Evolutionary conservation across 179 eudicot species (phyloP).

Genomic region (Beta lomatogona): DNA sequence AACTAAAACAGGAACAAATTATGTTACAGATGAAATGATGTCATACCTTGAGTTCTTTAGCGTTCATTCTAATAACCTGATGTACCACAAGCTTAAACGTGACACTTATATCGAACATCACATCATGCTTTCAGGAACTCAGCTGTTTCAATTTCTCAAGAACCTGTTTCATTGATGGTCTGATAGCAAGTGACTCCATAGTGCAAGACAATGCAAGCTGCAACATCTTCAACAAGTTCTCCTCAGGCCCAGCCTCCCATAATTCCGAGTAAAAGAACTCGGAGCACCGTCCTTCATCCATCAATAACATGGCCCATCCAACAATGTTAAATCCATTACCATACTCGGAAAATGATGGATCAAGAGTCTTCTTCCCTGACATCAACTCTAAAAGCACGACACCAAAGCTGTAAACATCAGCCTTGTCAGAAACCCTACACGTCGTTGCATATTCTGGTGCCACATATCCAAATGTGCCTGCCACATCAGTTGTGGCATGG

Average conservation of each 20-base stretch:
- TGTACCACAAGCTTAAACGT: neutral
- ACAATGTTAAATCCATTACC: slow-evolving; percentile 63
- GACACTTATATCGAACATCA: neutral
- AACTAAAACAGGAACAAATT: neutral
- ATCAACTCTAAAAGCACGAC: slow-evolving; percentile 58
- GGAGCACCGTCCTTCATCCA: slow-evolving; percentile 42
- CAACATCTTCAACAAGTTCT: slow-evolving; percentile 49
- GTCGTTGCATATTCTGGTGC: slow-evolving; percentile 69
- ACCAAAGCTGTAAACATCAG: slow-evolving; percentile 68
- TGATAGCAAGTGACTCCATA: slow-evolving; percentile 47
- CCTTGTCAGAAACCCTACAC: slow-evolving; percentile 57
- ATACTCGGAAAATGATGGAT: slow-evolving; percentile 59
- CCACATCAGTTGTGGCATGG: slow-evolving; percentile 65
- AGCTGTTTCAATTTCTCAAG: slow-evolving; percentile 53
- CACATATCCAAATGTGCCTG: slow-evolving; percentile 67
- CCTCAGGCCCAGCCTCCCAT: slow-evolving; percentile 56
- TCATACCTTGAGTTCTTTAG: slow-evolving; percentile 20
- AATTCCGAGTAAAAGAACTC: slow-evolving; percentile 48
- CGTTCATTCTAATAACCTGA: neutral
- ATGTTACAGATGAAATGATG: neutral
- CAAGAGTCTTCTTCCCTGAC: slow-evolving; percentile 57
- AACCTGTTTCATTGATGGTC: slow-evolving; percentile 61
- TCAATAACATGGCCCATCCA: slow-evolving; percentile 52
- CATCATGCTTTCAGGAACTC: slow-evolving; percentile 25
- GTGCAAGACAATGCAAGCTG: slow-evolving; percentile 58